Base-by-base conservation (phyloP, 73 alveolate species). In the Paramecium tetraurelia region DNA sequence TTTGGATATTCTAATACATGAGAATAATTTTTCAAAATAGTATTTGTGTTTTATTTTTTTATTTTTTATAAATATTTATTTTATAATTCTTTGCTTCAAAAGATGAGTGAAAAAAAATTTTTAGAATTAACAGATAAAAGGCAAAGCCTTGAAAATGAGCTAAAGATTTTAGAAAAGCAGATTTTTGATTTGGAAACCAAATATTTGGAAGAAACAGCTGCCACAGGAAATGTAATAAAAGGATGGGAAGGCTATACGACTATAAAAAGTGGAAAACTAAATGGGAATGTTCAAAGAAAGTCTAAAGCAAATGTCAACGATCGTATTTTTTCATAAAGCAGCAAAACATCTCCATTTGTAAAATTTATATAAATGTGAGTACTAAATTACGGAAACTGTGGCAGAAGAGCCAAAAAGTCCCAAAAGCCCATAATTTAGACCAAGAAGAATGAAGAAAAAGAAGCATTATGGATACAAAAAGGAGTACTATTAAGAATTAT, bases 191-290 rank as follows among this genome's bases (percentile, higher is more conserved):
- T 75, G 48, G 87, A 75, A 40, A 75, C 87, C 12, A 75, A 36
- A 75, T 75, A 75, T 75, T 36, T 75, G n/a, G 87, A 75, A 40
- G 87, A 75, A 75, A 75, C 87, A 36, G 87, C 87, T 31, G 57
- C 59, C 7, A 36, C 87, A n/a, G 87, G 87, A 24, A 75, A 75
- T 75, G 59, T 75, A 14, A 33, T 75, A 11, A 75, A 40, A 35
- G 87, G 87, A 33, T 75, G 87, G 87, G 87, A 36, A 75, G 87
- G 59, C 0, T 75, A 75, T 40, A 33, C 59, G 4, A 14, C 33
- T 0, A 75, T 40, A 36, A 75, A 75, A 36, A 75, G 59, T 18
- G 35, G 38, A 7, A 75, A 75, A 75, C 7, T 33, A 11, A 40
- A 40, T 36, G 38, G 59, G 29, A 24, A 36, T 36, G 31, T 36